These are phyloP conservation scores for Limtongia smithiae DNA, from an alignment of 805 yeast genomes.

Conservation along the genomic window DNA sequence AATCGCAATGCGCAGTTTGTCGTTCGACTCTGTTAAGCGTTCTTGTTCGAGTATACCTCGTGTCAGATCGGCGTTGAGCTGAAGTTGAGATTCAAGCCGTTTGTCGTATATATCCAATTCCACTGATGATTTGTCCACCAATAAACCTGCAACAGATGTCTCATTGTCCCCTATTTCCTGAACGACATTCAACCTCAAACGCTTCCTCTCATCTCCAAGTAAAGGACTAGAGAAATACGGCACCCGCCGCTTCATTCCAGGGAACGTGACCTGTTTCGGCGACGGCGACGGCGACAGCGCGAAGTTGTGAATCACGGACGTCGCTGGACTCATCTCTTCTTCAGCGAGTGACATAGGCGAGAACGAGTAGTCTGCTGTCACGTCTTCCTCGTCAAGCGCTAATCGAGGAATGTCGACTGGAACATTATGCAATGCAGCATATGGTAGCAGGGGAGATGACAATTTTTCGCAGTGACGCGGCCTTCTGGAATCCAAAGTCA, in stretches of 20 bases:
- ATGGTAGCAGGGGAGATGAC: neutral
- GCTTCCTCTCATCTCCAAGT: neutral
- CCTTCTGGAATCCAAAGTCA: no score
- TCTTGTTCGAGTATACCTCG: constrained; percentile 4
- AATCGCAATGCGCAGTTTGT: constrained; percentile 1
- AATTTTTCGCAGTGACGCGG: neutral
- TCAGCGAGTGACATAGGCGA: no score
- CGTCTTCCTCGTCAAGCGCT: no score
- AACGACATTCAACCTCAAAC: no score
- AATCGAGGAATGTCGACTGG: neutral
- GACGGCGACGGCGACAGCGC: neutral
- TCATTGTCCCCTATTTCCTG: no score
- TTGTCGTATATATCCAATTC: neutral
- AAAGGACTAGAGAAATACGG: constrained; percentile 14
- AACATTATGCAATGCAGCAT: neutral
- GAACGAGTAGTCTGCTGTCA: no score
- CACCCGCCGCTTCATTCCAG: neutral
- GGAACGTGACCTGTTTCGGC: no score
- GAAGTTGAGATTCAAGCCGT: neutral
- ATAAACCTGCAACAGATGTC: no score
- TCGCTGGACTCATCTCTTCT: neutral
- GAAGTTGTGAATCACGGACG: neutral
- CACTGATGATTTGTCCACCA: no score
- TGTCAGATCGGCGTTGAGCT: neutral
- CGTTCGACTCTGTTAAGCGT: constrained; percentile 3